Percentiles rank a stretch among this genome's conserved stretches.
Conservation (phyloP, 257 asterid species). For the Capsicum baccatum region DNA sequence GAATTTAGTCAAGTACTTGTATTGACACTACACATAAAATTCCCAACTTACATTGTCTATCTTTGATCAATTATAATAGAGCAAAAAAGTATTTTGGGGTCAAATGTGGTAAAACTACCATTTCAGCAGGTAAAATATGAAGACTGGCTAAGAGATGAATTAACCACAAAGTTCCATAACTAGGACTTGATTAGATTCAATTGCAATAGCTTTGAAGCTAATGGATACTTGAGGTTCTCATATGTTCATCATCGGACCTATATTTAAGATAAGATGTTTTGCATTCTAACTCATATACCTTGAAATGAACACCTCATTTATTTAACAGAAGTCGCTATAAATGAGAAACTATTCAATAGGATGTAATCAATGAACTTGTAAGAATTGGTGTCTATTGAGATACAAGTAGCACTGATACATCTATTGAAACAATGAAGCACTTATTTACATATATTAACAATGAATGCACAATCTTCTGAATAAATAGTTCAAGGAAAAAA, state of each 20-base stretch:
- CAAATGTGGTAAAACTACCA: background rate
- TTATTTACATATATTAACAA: background rate
- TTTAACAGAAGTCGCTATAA: background rate
- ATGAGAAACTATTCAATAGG: background rate
- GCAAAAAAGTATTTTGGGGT: background rate
- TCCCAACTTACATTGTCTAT: background rate
- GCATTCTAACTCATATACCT: background rate
- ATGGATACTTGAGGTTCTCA: background rate
- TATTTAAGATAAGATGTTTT: background rate
- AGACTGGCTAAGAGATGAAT: background rate
- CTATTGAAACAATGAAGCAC: background rate
- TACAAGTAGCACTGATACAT: background rate
- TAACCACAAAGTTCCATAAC: conserved; percentile 9
- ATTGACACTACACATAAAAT: background rate
- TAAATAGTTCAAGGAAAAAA: background rate
- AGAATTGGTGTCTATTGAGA: background rate
- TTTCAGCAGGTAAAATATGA: background rate
- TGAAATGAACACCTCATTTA: background rate
- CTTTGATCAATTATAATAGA: background rate
- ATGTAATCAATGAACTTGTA: background rate
- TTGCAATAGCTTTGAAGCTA: background rate
- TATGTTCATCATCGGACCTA: background rate
- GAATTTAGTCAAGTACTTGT: conserved; percentile 3
- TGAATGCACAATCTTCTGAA: background rate
- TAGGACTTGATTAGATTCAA: background rate